Evolutionary conservation across 805 yeast species (phyloP).

Genomic region (Metschnikowia arizonensis): DNA sequence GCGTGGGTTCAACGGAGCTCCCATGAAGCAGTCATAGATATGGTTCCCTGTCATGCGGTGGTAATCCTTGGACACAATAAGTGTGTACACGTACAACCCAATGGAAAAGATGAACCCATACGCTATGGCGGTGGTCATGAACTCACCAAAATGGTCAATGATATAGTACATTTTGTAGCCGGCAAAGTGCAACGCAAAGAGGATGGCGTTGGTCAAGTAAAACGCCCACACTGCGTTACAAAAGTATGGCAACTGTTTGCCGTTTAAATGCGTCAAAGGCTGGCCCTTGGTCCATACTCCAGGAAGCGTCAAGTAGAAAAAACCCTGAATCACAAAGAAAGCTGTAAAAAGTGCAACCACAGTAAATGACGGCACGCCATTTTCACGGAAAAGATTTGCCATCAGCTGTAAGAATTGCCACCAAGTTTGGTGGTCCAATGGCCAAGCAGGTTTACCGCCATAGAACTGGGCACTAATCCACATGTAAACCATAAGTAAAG

Average conservation of each 20-base stretch:
- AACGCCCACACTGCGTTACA: constrained; percentile 90
- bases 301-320: constrained; percentile 79
- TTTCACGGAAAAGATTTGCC: constrained; percentile 40
- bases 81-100: constrained; percentile 63
- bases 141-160: constrained; percentile 80
- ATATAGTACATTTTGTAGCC: constrained; percentile 74
- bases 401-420: constrained; percentile 39
- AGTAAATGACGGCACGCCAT: constrained; percentile 55
- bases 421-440: constrained; percentile 55
- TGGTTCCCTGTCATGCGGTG: constrained; percentile 90
- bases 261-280: constrained; percentile 76
- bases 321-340: constrained; percentile 64
- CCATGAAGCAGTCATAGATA: constrained; percentile 91
- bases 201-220: constrained; percentile 60
- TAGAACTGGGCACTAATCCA: constrained; percentile 87
- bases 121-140: constrained; percentile 87
- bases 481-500: constrained; percentile 92
- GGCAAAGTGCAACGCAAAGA: constrained; percentile 62
- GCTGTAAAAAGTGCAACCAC: constrained; percentile 70
- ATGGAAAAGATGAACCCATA: constrained; percentile 71
- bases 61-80: constrained; percentile 65
- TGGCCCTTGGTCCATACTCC: constrained; percentile 96
- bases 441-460: constrained; percentile 68
- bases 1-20: constrained; percentile 95
- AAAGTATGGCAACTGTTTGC: constrained; percentile 81